Evolutionary conservation across 176 grass and related monocot species (phyloP), one percentile per base, ranked within the genome.

Genomic region (Bonia amplexicaulis): DNA sequence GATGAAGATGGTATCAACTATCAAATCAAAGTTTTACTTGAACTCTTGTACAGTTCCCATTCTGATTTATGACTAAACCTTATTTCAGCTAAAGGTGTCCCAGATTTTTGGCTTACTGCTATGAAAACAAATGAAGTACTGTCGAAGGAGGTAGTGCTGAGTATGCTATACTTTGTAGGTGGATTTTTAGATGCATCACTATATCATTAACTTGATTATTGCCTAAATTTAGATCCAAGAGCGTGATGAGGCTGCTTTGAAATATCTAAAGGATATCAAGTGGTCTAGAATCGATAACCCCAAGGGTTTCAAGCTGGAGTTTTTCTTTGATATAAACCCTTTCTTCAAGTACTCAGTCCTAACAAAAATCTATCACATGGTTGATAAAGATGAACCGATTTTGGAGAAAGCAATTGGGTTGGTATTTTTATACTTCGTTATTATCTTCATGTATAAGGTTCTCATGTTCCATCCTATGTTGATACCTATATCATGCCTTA

Each of bases 331-430:
- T 81, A 67, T 84, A 41, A 96, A 98, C 65, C 93, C 96, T 59
- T 98, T 93, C 78, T 98, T 98, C 78, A 98, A 96, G 89, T 96
- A 98, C 51, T 76, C 91, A 64, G 70, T 96, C 40, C 83, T 99
- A 40, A 86, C 93, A 61, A 98, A 99, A 90, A 82, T 86, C 9
- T 99, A 99, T 85, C 91, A 94, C 68, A 96, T 99, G 93, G 87
- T 93, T 19, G 90, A 90, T 60, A 93, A 96, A 69, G 93, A 99
- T 89, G 96, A 99, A 60, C 96, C 93, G 1, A 91, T 96, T 85
- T 78, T 99, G 67, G 93, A 96, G 80, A 99, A 91, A 88, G 96
- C 93, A 57, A 89, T 98, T 49, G 96, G 93, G 96, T 98, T 78
- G 7, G 44, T 83, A 29, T 59, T 73, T 44, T 45, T 53, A 12